Percentiles rank a stretch among this genome's conserved stretches.
Conservation (phyloP, 2,329 filamentous ascomycete species). For the Fusarium graminum region DNA sequence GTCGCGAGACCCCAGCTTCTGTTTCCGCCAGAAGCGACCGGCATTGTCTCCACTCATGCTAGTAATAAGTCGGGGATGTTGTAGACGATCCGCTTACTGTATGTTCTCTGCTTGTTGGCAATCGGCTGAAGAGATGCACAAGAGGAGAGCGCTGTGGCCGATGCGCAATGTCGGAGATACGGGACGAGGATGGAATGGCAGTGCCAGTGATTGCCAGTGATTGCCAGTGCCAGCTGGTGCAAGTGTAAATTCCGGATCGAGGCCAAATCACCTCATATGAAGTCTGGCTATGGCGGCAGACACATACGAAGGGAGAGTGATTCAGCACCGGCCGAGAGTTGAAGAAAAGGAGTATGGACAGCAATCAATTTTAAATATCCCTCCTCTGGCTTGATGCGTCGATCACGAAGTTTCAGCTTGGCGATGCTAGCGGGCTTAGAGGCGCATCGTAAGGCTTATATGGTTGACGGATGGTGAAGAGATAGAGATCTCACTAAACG, state of each 20-base stretch:
- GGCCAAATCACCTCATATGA: slow-evolving; percentile 5
- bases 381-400: slow-evolving; percentile 19
- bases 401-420: slow-evolving; percentile 40
- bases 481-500: slow-evolving; percentile 19
- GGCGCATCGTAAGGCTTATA: slow-evolving; percentile 1
- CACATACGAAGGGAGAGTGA: slow-evolving; percentile 3
- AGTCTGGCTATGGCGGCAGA: slow-evolving; percentile 8
- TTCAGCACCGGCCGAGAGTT: slow-evolving; percentile 4
- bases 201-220: slow-evolving; percentile 2
- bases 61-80: slow-evolving; percentile 15
- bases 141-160: slow-evolving; percentile 7
- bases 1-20: slow-evolving; percentile 50
- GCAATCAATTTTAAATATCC: neutral
- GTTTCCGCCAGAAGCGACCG: slow-evolving; percentile 51
- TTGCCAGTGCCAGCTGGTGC: slow-evolving; percentile 1
- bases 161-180: slow-evolving; percentile 8
- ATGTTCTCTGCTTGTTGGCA: slow-evolving; percentile 1
- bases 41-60: slow-evolving; percentile 43
- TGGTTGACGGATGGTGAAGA: slow-evolving; percentile 3
- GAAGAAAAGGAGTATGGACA: slow-evolving; percentile 9
- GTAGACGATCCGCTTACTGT: slow-evolving; percentile 22
- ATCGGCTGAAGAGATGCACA: neutral
- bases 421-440: slow-evolving; percentile 21
- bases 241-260: slow-evolving; percentile 7
- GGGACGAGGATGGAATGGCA: slow-evolving; percentile 8